Conservation (phyloP, 2,329 filamentous ascomycete genomes). For the Fusarium sulawesiense region DNA sequence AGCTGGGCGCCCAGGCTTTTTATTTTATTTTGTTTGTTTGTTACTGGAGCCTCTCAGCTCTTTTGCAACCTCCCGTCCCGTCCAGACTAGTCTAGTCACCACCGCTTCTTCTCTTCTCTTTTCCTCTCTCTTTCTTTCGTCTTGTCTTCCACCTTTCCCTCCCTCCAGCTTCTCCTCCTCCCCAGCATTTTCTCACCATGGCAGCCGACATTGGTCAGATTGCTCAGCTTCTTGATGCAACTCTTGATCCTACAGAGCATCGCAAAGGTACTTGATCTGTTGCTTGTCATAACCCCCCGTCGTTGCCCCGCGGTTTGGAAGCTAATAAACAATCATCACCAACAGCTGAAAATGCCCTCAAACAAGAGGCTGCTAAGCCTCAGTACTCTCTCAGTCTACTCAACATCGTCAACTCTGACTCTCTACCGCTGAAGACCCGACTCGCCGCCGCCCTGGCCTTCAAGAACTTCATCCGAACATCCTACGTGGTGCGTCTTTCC, state of each 20-base stretch:
- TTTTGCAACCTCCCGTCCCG: conserved; percentile 28
- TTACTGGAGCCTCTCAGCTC: conserved; percentile 20
- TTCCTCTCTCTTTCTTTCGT: conserved; percentile 25
- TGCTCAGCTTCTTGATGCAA: conserved; percentile 88
- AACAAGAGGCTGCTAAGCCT: conserved; percentile 82
- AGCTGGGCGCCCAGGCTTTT: conserved; percentile 8
- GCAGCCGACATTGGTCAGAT: conserved; percentile 69
- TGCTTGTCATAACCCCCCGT: conserved; percentile 39
- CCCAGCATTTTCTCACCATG: conserved; percentile 57
- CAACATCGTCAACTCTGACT: conserved; percentile 84
- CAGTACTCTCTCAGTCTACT: conserved; percentile 90
- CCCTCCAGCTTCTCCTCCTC: conserved; percentile 11
- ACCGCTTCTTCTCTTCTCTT: conserved; percentile 38
- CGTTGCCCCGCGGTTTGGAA: conserved; percentile 48
- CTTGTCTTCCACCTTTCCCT: conserved; percentile 29
- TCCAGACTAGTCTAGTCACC: conserved; percentile 28
- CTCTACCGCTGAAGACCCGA: conserved; percentile 79
- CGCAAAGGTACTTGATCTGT: conserved; percentile 76
- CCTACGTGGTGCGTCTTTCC: conserved; percentile 78
- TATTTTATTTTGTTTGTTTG: conserved; percentile 35
- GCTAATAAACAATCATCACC: conserved; percentile 51
- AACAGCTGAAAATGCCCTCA: conserved; percentile 83
- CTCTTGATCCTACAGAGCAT: conserved; percentile 86
- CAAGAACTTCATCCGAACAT: conserved; percentile 97
- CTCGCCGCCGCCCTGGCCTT: conserved; percentile 92